Percentiles rank a stretch among this genome's conserved stretches.
phyloP scores from a whole-genome alignment of 257 asterid genomes.

The Solanum bukasovii region DNA sequence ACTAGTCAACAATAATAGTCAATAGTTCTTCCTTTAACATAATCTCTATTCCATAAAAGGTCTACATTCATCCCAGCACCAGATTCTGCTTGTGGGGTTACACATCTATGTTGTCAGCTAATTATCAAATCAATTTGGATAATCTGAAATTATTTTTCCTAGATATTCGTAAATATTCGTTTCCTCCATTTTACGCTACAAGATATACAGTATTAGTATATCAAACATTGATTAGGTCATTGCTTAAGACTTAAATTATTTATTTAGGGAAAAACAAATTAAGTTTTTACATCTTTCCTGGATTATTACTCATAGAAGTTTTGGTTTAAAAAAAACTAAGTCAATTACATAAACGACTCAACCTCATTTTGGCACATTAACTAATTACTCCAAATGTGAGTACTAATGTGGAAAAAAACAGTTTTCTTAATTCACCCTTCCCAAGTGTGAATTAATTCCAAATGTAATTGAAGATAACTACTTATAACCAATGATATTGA shows the following conservation, averaged over 20 bases:
- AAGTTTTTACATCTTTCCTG: neutral
- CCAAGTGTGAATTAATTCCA: neutral
- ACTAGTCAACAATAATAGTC: no score
- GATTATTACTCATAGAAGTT: neutral
- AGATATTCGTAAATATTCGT: neutral
- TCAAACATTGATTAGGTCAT: neutral
- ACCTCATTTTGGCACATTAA: neutral
- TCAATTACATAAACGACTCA: neutral
- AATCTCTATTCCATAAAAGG: neutral
- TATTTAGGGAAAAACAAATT: neutral
- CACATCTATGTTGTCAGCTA: neutral
- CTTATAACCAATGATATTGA: neutral
- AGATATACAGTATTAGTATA: neutral
- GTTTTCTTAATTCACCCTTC: neutral
- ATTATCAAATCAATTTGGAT: neutral
- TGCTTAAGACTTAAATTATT: neutral
- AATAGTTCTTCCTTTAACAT: neutral
- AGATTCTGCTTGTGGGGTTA: neutral
- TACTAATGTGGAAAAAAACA: neutral
- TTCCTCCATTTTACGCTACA: neutral
- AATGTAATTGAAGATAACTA: neutral
- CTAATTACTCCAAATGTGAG: neutral
- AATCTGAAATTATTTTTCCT: neutral
- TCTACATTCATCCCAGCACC: neutral
- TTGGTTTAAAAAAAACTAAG: neutral